Evolutionary conservation across 1,139 yeast genomes (phyloP).

Genomic region (Debaryomyces fabryi): DNA sequence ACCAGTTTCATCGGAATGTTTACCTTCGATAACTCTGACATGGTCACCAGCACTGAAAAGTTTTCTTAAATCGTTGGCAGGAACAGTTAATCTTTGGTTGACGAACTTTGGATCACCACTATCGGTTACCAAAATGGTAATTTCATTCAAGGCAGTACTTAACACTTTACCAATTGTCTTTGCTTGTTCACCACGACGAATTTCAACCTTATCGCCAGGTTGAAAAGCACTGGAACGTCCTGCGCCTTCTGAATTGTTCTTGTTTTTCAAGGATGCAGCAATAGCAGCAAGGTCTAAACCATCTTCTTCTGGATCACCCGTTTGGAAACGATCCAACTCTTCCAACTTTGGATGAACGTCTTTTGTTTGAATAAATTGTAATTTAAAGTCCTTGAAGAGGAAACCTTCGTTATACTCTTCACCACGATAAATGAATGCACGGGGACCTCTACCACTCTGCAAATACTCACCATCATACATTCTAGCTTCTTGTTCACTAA

Average conservation of each 20-base stretch:
- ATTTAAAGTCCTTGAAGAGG: constrained; percentile 80
- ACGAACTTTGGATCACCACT: constrained; percentile 53
- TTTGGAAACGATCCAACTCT: constrained; percentile 82
- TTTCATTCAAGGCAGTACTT: constrained; percentile 65
- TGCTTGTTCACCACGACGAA: constrained; percentile 90
- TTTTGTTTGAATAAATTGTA: constrained; percentile 79
- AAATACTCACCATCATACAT: constrained; percentile 60
- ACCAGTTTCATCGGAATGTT: constrained; percentile 92
- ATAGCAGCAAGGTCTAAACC: constrained; percentile 84
- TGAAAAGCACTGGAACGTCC: constrained; percentile 59
- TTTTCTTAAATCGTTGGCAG: constrained; percentile 79
- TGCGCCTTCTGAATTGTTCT: constrained; percentile 36
- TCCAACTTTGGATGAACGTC: constrained; percentile 86
- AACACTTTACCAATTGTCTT: constrained; percentile 82
- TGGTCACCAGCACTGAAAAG: constrained; percentile 92
- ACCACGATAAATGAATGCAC: constrained; percentile 73
- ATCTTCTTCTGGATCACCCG: constrained; percentile 66
- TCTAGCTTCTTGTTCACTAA: constrained; percentile 71
- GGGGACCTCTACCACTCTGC: constrained; percentile 72
- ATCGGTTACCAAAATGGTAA: constrained; percentile 59
- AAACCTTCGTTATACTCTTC: constrained; percentile 93
- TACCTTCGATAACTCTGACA: constrained; percentile 90
- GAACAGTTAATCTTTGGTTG: constrained; percentile 62
- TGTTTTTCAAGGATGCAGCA: constrained; percentile 77
- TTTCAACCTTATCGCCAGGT: constrained; percentile 93